These are phyloP conservation scores for Hyparrhenia diplandra DNA, from an alignment of 176 grass and related monocot genomes.

Conservation along the genomic window DNA sequence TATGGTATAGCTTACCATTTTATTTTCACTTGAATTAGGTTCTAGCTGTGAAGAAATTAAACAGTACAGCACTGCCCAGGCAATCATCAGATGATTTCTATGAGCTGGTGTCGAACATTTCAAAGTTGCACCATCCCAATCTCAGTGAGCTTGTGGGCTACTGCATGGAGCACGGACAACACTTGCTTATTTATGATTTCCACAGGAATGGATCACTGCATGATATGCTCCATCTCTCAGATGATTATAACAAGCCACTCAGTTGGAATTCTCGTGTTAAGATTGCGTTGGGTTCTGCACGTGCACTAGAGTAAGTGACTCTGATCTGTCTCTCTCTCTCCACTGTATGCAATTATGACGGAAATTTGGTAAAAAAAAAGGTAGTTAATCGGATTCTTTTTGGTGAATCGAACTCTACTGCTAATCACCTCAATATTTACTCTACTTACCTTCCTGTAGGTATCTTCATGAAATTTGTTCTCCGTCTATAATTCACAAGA, in stretches of 20 bases:
- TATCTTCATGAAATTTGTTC: conserved; percentile 90
- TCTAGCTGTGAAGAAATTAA: conserved; percentile 91
- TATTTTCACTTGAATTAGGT: conserved; percentile 35
- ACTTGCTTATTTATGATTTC: conserved; percentile 78
- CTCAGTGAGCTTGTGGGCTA: conserved; percentile 87
- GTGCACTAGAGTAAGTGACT: conserved; percentile 79
- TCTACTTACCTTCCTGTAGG: conserved; percentile 29
- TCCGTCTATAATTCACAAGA: conserved; percentile 84
- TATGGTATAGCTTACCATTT: conserved; percentile 1
- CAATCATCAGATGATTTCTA: conserved; percentile 71
- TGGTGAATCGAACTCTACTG: background rate
- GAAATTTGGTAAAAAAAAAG: background rate
- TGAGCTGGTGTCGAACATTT: conserved; percentile 69
- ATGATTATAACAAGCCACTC: conserved; percentile 76
- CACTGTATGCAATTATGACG: background rate
- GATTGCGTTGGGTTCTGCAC: conserved; percentile 81
- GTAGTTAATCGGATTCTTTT: background rate
- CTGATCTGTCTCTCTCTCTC: background rate
- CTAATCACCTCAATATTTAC: conserved; percentile 23
- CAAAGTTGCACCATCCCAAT: conserved; percentile 80
- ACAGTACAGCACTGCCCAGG: conserved; percentile 42
- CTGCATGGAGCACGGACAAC: conserved; percentile 85
- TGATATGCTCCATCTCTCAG: conserved; percentile 76
- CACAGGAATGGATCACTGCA: conserved; percentile 79
- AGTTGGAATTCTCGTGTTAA: conserved; percentile 85